Percentiles rank a stretch among this genome's conserved stretches.
Evolutionary conservation across 1,284 basidiomycete species (phyloP).

Genomic region (Boletus albobrunnescens): DNA sequence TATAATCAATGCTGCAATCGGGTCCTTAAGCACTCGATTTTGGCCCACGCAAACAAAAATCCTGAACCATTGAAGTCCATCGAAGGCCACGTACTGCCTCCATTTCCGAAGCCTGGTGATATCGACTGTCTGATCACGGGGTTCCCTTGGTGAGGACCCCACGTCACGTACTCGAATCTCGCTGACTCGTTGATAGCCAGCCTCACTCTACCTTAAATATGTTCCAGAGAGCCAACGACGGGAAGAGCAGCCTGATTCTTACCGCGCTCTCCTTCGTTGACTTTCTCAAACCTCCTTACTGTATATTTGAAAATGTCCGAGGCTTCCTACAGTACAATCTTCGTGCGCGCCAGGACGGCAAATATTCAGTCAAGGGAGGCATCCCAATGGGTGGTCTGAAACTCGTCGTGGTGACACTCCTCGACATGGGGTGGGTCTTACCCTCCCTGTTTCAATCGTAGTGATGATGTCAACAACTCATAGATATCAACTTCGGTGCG

Average conservation of each 20-base stretch:
- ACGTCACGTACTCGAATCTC: not conserved
- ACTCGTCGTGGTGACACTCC: constrained; percentile 52
- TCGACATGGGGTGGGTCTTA: constrained; percentile 55
- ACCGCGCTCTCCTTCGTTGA: constrained; percentile 64
- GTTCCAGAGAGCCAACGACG: constrained; percentile 49
- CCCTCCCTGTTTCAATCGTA: not conserved
- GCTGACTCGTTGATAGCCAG: constrained; percentile 38
- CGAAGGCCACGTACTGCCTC: constrained; percentile 35
- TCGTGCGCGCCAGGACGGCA: constrained; percentile 46
- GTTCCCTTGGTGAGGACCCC: constrained; percentile 61
- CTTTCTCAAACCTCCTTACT: constrained; percentile 53
- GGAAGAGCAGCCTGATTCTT: constrained; percentile 53
- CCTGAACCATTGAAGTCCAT: constrained; percentile 39
- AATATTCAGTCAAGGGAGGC: constrained; percentile 51
- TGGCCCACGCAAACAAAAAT: constrained; percentile 39
- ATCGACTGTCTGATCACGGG: constrained; percentile 63
- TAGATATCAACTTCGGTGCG: constrained; percentile 67
- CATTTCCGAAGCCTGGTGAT: constrained; percentile 46
- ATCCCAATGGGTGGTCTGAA: constrained; percentile 67
- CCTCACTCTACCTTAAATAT: constrained; percentile 55
- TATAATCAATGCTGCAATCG: constrained; percentile 62
- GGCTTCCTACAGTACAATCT: constrained; percentile 61
- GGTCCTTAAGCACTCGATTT: constrained; percentile 53
- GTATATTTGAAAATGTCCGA: constrained; percentile 69
- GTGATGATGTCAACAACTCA: not conserved